Conservation (phyloP, 345 rosid species). For the Lepidium aucheri region DNA sequence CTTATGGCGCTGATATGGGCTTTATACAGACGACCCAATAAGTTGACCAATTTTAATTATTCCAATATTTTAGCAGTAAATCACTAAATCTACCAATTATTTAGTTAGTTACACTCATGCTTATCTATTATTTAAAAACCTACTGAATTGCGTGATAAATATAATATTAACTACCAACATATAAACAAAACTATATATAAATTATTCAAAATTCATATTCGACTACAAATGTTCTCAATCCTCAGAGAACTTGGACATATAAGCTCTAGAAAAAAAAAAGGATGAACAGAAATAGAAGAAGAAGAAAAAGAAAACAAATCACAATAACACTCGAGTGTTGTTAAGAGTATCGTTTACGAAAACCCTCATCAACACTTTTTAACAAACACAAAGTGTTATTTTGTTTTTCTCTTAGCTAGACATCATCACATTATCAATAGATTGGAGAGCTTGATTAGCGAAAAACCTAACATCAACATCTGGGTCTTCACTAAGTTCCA, state of each 20-base stretch:
- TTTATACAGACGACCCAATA: background rate
- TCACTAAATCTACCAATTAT: background rate
- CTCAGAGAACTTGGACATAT: background rate
- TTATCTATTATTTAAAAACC: too few species aligned
- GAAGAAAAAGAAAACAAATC: too few species aligned
- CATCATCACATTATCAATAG: constrained; percentile 73
- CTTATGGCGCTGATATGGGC: background rate
- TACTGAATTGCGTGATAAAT: too few species aligned
- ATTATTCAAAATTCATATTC: background rate
- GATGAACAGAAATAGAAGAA: too few species aligned
- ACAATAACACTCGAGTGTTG: too few species aligned
- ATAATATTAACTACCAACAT: too few species aligned
- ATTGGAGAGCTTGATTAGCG: constrained; percentile 75
- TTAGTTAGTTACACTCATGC: background rate
- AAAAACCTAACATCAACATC: constrained; percentile 89
- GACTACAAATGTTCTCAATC: background rate
- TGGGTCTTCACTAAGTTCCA: constrained; percentile 83
- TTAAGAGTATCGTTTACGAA: background rate
- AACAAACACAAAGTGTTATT: background rate
- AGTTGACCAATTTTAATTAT: background rate
- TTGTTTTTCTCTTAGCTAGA: constrained; percentile 32
- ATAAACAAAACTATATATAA: too few species aligned
- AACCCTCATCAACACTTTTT: background rate
- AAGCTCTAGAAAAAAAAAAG: background rate
- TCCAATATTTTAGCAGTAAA: background rate